These are phyloP conservation scores for Aspergillus indologenus DNA, from an alignment of 495 filamentous ascomycete species.

Conservation along the genomic window DNA sequence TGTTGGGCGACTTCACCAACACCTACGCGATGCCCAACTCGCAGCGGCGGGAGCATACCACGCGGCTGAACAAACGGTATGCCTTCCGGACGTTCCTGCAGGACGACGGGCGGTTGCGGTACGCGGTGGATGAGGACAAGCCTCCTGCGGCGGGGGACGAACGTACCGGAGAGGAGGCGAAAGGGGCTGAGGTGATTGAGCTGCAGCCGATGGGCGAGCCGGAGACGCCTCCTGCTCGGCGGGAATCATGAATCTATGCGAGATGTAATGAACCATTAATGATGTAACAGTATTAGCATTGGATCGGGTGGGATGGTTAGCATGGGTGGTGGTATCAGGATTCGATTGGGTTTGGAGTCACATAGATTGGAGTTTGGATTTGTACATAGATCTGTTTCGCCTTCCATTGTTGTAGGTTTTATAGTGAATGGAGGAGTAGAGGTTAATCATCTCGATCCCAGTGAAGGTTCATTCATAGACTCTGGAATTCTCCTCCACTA, in stretches of 20 bases:
- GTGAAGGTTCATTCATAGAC: no score
- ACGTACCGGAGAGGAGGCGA: conserved; percentile 2
- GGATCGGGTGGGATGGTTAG: background rate
- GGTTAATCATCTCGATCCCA: no score
- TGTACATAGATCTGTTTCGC: background rate
- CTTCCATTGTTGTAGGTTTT: no score
- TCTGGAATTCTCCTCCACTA: no score
- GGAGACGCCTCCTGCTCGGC: background rate
- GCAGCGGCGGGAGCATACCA: conserved; percentile 30
- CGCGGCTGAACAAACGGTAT: conserved; percentile 33
- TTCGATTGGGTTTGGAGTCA: background rate
- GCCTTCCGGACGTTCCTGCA: conserved; percentile 37
- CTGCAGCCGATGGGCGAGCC: conserved; percentile 5
- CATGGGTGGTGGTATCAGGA: background rate
- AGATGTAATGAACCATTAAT: background rate
- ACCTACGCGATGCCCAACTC: conserved; percentile 35
- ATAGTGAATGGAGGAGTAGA: no score
- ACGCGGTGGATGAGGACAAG: conserved; percentile 33
- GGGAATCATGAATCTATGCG: conserved; percentile 6
- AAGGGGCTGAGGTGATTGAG: conserved; percentile 16
- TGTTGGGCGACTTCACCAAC: conserved; percentile 36
- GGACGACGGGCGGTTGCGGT: conserved; percentile 34
- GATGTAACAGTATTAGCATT: background rate
- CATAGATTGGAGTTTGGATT: background rate
- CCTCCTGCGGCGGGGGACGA: background rate